Base-by-base conservation (phyloP, 768 basidiomycete species). In the Boletellus emodensis region DNA sequence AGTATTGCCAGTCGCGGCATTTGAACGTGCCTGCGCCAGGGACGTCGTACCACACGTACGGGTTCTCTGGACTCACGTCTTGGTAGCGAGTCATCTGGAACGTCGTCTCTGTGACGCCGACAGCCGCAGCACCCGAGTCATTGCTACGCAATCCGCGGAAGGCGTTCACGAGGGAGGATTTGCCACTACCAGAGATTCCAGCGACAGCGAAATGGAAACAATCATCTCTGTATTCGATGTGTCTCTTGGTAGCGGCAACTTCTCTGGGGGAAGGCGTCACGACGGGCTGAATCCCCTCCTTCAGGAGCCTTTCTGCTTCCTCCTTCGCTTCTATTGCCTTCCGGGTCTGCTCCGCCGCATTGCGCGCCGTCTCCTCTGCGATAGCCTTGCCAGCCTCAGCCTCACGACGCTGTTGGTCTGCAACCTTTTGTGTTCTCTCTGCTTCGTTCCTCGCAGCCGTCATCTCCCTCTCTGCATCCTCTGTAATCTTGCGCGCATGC, bases 111-210 rank as follows among this genome's bases (percentile, higher is more conserved):
- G 44, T 51, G 28, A 62, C 49, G 0, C 61, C 61, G 1, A 56
- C 57, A 14, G 61, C 58, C 1, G 58, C 61, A 20, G 53, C 49
- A 40, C 55, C 52, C 0, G 47, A 18, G 1, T 62, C 58, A 28
- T 40, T 40, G 44, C 54, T 63, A 10, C 51, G 54, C 34, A 71
- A 32, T 9, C 71, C 69, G 5, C 71, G 68, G 42, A 71, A 61
- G 3, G 71, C 62, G 49, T 72, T 71, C 17, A 72, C 61, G 7
- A 72, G 58, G 11, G 71, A 71, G 2, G 71, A 72, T 46, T 72
- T 72, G 35, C 71, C 70, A 15, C 66, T 63, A 6, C 69, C 70
- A 2, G 68, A 58, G 8, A 10, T 34, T 1, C 71, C 71, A 9
- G 67, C 68, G 43, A 72, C 39, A 2, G 66, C 71, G 43, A 72